Evolutionary conservation across 805 yeast species (phyloP).

Genomic region (Barnettozyma populi): DNA sequence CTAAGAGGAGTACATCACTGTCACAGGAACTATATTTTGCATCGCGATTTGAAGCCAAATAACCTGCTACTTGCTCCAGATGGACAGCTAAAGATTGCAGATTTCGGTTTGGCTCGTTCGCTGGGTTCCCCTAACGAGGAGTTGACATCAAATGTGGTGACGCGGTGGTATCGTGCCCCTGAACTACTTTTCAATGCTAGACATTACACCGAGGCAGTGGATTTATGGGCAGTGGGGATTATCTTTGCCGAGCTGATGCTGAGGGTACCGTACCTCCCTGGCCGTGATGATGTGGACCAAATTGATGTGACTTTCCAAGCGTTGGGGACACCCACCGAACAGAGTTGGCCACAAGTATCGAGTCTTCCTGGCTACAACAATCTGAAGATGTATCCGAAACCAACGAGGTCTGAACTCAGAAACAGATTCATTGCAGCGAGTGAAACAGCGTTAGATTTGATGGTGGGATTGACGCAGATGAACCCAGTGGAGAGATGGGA

Average conservation of each 20-base stretch:
- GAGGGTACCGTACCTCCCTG: slow-evolving; percentile 92
- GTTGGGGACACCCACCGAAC: slow-evolving; percentile 92
- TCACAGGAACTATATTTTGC: slow-evolving; percentile 85
- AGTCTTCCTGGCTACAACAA: slow-evolving; percentile 72
- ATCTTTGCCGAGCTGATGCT: slow-evolving; percentile 96
- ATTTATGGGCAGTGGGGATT: slow-evolving; percentile 94
- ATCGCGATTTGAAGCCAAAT: slow-evolving; percentile 91
- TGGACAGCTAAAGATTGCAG: slow-evolving; percentile 90
- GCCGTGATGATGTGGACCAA: slow-evolving; percentile 85
- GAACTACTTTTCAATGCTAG: slow-evolving; percentile 84
- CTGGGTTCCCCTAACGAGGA: slow-evolving; percentile 71
- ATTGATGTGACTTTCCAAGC: slow-evolving; percentile 92
- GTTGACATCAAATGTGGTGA: slow-evolving; percentile 90
- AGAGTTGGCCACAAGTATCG: slow-evolving; percentile 85
- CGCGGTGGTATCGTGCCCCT: slow-evolving; percentile 97
- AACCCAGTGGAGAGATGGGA: slow-evolving; percentile 74
- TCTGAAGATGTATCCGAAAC: slow-evolving; percentile 73
- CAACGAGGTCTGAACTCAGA: slow-evolving; percentile 72
- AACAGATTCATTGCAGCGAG: slow-evolving; percentile 88
- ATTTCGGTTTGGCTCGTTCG: slow-evolving; percentile 92
- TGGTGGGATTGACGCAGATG: slow-evolving; percentile 66
- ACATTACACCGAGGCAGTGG: slow-evolving; percentile 85
- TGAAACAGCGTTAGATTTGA: slow-evolving; percentile 70
- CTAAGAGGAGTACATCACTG: slow-evolving; percentile 93
- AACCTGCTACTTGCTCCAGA: slow-evolving; percentile 80